Conservation (phyloP, 208 protist genomes). For the Leishmania major region DNA sequence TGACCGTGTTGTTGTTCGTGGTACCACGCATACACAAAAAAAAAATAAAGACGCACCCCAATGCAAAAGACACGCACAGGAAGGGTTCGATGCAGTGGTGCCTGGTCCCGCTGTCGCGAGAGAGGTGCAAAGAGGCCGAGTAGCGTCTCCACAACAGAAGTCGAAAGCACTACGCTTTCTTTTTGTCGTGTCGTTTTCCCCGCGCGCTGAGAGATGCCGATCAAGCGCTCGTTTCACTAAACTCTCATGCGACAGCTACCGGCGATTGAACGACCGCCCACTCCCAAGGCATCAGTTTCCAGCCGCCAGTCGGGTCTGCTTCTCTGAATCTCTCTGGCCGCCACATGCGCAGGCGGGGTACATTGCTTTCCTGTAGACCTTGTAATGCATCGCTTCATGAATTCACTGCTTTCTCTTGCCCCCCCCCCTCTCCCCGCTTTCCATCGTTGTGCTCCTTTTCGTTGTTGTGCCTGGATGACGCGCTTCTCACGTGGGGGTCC, state of each 20-base stretch:
- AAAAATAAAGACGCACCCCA: not conserved
- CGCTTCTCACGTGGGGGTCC: not conserved
- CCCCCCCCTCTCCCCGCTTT: not conserved
- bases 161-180: not conserved
- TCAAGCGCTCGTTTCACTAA: not conserved
- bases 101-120: not conserved
- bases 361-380: not conserved
- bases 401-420: not conserved
- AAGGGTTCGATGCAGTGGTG: not conserved
- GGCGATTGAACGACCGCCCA: not conserved
- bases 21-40: not conserved
- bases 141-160: not conserved
- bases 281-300: not conserved
- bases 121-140: not conserved
- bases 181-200: not conserved
- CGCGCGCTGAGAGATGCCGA: not conserved
- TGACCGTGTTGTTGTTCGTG: constrained; percentile 6
- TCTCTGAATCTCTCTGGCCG: not conserved
- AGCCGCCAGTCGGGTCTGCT: not conserved
- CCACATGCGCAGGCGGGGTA: not conserved
- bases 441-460: not conserved
- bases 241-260: not conserved
- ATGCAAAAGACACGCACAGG: not conserved
- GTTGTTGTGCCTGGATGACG: not conserved
- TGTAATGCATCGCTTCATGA: not conserved